Base-by-base conservation (phyloP, 148 eudicot species). In the Talinum fruticosum region DNA sequence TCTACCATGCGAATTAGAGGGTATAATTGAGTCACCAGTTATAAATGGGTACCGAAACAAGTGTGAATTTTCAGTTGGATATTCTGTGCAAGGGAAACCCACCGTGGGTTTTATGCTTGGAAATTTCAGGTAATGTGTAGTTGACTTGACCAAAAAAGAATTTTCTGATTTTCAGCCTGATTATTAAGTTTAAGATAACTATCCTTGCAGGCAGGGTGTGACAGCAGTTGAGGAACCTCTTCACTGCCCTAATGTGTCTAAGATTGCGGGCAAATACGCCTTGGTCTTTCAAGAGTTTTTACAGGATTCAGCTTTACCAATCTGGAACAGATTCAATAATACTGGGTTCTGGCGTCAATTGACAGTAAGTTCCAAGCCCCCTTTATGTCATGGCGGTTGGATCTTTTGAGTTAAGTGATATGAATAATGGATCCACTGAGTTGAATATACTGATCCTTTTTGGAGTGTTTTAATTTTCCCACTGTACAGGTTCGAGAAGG, bases 281-380 rank as follows among this genome's bases (percentile, higher is more conserved):
- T 74, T 85, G 45, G 71, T 92, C 73, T 89, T 95, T 89, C 98
- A 92, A 81, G 90, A 95, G 74, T 91, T 92, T 80, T 83, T 95
- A 51, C 94, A 87, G 79, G 69, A 86, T 79, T 95, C 98, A 38
- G 76, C 72, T 66, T 78, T 95, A 76, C 97, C 98, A 24, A 71
- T 95, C 72, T 95, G 98, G 98, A 95, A 92, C 79, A 87, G 97
- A 81, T 87, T 95, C 78, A 89, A 84, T 76, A 95, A 95, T 87
- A 80, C 84, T 74, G 98, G 98, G 74, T 95, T 95, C 74, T 95
- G 98, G 98, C 98, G 98, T 77, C 98, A 95, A 78, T 87, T 95
- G 79, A 95, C 98, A 7, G 98, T 95, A 87, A 85, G 91, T 79
- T 66, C 19, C 66, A 75, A 16, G 67, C 81, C 37, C 57, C 64